Evolutionary conservation across 1,139 yeast species (phyloP), one percentile per base, ranked within the genome.

Genomic region (Taphrina communis): DNA sequence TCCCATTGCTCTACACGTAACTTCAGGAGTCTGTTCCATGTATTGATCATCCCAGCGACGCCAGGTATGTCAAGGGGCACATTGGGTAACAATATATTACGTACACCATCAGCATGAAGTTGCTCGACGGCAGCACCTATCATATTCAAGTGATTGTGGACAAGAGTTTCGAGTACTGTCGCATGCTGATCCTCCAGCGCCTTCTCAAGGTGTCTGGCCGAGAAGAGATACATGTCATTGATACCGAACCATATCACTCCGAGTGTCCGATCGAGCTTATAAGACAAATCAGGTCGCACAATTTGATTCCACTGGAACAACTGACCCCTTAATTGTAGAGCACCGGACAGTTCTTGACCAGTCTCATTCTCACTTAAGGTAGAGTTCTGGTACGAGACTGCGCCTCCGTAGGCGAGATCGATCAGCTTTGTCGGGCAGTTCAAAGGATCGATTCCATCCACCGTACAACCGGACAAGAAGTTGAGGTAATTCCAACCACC

Each of bases 401-500:
- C 53, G 11, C 53, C n/a, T 21, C 36, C 53, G n/a, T 50, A n/a
- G 11, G 60, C 60, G 4, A 56, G n/a, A 19, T 56, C 60, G 36
- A 56, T 41, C 6, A 56, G 60, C 38, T 31, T 38, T 19, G n/a
- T 56, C 25, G 46, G 50, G 39, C 60, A 56, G 2, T 2, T 11
- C 7, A 56, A 35, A 8, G 60, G 60, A 56, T 56, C 60, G 3
- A 39, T 41, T 11, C 36, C n/a, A n/a, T 56, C 36, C 35, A 11
- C n/a, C 14, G 50, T 41, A n/a, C 60, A 56, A 5, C 21, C n/a
- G 2, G 60, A 9, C 42, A 56, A 11, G 36, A 31, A 56, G 38
- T 56, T 56, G 50, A 56, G 36, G 38, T 56, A 41, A 38, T 56
- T 56, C 21, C 38, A 41, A 12, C 60, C 60, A 9, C 50, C 60